These are phyloP conservation scores for Sarocladiaceae sp. DNA, from an alignment of 2,329 filamentous ascomycete species.

Conservation along the genomic window DNA sequence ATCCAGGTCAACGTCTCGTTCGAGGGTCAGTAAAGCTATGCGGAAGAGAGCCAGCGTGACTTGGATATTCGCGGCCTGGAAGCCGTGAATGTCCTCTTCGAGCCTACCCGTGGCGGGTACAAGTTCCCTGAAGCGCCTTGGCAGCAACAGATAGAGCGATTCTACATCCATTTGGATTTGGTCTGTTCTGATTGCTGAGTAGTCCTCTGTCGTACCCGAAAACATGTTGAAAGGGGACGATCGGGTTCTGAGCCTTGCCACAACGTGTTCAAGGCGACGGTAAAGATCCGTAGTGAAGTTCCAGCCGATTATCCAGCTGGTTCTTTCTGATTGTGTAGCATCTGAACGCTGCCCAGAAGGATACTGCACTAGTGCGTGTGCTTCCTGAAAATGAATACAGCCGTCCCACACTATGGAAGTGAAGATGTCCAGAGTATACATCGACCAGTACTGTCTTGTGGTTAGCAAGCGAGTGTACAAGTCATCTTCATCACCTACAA, in stretches of 20 bases:
- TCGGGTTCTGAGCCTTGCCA: constrained; percentile 15
- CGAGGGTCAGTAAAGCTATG: constrained; percentile 19
- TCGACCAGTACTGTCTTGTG: constrained; percentile 36
- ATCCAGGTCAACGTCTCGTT: constrained; percentile 17
- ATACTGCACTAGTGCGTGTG: constrained; percentile 17
- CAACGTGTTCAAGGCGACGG: constrained; percentile 44
- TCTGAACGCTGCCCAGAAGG: constrained; percentile 19
- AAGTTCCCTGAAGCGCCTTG: constrained; percentile 13
- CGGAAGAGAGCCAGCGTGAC: constrained; percentile 23
- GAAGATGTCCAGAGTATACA: constrained; percentile 51
- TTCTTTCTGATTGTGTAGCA: neutral
- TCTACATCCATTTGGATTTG: neutral
- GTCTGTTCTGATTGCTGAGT: neutral
- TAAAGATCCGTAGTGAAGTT: constrained; percentile 51
- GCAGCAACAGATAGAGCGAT: constrained; percentile 13
- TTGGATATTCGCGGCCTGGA: constrained; percentile 27
- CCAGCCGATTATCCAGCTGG: constrained; percentile 45
- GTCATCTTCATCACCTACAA: constrained; percentile 23
- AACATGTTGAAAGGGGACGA: neutral
- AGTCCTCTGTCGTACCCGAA: neutral
- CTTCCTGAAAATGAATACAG: constrained; percentile 16
- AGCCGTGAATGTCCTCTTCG: constrained; percentile 21
- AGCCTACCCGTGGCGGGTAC: neutral
- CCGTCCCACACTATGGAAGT: constrained; percentile 43
- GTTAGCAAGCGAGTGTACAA: neutral